These are phyloP conservation scores for Penicillium sp. DNA, from an alignment of 2,329 filamentous ascomycete species.

Conservation along the genomic window DNA sequence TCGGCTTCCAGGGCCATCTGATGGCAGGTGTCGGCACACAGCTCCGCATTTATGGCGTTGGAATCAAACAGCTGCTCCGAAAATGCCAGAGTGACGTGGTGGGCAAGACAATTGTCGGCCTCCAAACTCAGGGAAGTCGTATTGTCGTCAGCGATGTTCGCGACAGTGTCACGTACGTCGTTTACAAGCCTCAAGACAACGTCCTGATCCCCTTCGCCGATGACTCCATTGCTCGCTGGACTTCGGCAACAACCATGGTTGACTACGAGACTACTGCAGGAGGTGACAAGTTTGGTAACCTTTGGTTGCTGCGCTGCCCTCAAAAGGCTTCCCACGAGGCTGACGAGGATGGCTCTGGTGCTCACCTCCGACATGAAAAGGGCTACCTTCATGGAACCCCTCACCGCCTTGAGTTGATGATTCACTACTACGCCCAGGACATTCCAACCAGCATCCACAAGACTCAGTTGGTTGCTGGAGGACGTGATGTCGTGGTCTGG, in stretches of 20 bases:
- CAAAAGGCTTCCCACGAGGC: slow-evolving; percentile 83
- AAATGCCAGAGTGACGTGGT: slow-evolving; percentile 83
- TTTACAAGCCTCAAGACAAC: slow-evolving; percentile 91
- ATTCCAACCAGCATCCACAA: slow-evolving; percentile 89
- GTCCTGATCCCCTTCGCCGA: slow-evolving; percentile 91
- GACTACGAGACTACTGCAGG: slow-evolving; percentile 96
- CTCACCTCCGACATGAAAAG: slow-evolving; percentile 87
- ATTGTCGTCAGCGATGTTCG: slow-evolving; percentile 92
- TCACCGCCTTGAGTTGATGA: slow-evolving; percentile 79
- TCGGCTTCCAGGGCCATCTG: slow-evolving; percentile 89
- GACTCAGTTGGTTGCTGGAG: slow-evolving; percentile 84
- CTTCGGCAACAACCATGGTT: slow-evolving; percentile 86
- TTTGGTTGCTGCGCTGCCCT: slow-evolving; percentile 89
- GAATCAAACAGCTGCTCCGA: slow-evolving; percentile 86
- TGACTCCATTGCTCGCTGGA: slow-evolving; percentile 87
- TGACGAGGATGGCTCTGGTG: slow-evolving; percentile 87
- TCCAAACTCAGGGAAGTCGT: slow-evolving; percentile 87
- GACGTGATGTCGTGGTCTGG: slow-evolving; percentile 90
- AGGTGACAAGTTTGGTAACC: slow-evolving; percentile 95
- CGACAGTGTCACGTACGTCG: slow-evolving; percentile 87
- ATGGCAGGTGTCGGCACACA: slow-evolving; percentile 82
- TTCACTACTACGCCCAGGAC: slow-evolving; percentile 88
- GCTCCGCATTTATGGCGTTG: slow-evolving; percentile 86
- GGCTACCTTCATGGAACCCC: slow-evolving; percentile 87
- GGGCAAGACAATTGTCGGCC: slow-evolving; percentile 78